A percentile compares a stretch with the other conserved stretches of the same genome.
These are phyloP conservation scores for Beauveria medogensis DNA, from an alignment of 2,329 filamentous ascomycete genomes.

Conservation along the genomic window DNA sequence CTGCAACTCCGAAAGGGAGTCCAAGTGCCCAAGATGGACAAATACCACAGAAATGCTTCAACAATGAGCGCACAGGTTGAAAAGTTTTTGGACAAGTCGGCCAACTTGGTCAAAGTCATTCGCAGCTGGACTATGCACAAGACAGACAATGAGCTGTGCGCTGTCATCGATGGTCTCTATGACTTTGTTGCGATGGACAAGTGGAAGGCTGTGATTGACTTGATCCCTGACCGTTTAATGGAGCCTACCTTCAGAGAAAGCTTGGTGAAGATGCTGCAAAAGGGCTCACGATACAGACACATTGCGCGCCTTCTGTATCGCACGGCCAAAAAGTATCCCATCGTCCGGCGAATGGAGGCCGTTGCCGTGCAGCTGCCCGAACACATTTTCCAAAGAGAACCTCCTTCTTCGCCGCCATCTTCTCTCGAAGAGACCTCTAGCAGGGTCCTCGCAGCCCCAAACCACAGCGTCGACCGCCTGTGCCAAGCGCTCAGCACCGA, in stretches of 20 bases:
- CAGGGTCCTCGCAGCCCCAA: neutral
- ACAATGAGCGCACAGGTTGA: neutral
- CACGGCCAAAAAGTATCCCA: neutral
- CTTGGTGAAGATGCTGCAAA: neutral
- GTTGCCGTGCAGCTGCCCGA: neutral
- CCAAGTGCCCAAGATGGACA: neutral
- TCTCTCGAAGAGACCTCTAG: neutral
- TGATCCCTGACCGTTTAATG: conserved; percentile 1
- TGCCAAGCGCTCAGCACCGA: neutral
- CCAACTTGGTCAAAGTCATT: neutral
- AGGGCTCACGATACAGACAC: neutral
- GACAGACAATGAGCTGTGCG: neutral
- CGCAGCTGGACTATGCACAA: neutral
- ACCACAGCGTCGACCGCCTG: neutral
- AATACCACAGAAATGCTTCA: neutral
- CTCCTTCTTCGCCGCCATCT: neutral
- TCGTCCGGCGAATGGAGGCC: neutral
- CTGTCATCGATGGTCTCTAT: neutral
- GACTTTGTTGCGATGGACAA: neutral
- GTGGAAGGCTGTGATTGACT: neutral
- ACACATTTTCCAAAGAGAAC: neutral
- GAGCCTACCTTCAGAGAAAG: neutral
- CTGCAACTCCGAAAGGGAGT: neutral
- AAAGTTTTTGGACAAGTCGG: neutral
- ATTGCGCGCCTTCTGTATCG: neutral